A percentile compares a stretch with the other conserved stretches of the same genome.
phyloP scores from a whole-genome alignment of 164 flowering plant genomes.

The Nymphaea colorata region DNA sequence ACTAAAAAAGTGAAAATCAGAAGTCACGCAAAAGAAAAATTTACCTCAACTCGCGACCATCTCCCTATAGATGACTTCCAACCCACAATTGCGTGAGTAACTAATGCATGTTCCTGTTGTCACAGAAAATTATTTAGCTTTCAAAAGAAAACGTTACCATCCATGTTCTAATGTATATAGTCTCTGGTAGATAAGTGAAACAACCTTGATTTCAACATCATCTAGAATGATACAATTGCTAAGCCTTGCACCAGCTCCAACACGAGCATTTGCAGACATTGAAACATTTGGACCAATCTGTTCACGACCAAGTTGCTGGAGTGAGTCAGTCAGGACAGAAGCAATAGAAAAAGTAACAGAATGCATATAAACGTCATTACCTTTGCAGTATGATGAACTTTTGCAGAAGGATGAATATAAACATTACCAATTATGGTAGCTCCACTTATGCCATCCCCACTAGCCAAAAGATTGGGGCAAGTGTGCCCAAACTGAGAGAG shows the following conservation, averaged over 20 bases:
- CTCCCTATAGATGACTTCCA: conserved; percentile 96
- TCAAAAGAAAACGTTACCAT: not conserved
- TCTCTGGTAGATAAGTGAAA: not conserved
- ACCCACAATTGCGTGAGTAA: conserved; percentile 81
- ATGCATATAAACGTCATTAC: conserved; percentile 15
- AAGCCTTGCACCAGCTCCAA: conserved; percentile 93
- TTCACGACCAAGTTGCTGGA: not conserved
- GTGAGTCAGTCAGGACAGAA: too few species aligned
- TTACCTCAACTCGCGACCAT: conserved; percentile 97
- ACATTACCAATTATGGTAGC: conserved; percentile 78
- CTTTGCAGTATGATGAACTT: conserved; percentile 96
- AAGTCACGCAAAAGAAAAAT: not conserved
- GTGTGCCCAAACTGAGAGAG: conserved; percentile 63
- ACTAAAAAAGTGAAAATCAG: not conserved
- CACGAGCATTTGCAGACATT: conserved; percentile 92
- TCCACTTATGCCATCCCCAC: conserved; percentile 67
- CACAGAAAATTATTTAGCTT: not conserved
- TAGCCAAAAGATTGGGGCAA: conserved; percentile 69
- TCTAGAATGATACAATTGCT: conserved; percentile 84
- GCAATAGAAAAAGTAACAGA: not conserved
- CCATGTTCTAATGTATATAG: too few species aligned
- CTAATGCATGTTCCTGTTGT: conserved; percentile 87
- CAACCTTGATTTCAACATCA: conserved; percentile 91
- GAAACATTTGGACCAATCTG: conserved; percentile 99
- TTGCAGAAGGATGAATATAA: conserved; percentile 93